Evolutionary conservation across 2,329 filamentous ascomycete species (phyloP).

Genomic region (Cladosporium velox): DNA sequence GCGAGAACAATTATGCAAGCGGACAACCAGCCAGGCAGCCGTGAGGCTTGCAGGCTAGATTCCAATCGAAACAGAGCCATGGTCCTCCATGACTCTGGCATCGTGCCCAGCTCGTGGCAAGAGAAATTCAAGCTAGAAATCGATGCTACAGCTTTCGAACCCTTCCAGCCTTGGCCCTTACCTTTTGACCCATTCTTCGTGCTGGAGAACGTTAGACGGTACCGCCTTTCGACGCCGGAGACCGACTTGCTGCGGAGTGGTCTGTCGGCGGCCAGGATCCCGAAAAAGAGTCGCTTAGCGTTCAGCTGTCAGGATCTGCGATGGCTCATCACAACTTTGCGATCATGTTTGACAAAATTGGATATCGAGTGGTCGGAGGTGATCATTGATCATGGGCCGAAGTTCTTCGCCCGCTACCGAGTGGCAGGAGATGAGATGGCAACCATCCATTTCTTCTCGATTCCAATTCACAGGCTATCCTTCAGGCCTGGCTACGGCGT

Average conservation of each 20-base stretch:
- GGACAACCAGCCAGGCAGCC: neutral
- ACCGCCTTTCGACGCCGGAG: constrained; percentile 23
- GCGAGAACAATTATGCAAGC: constrained; percentile 19
- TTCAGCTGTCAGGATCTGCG: constrained; percentile 21
- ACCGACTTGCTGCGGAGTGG: constrained; percentile 24
- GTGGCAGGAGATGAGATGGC: constrained; percentile 22
- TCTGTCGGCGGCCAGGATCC: constrained; percentile 21
- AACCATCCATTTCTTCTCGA: constrained; percentile 30
- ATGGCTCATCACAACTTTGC: constrained; percentile 25
- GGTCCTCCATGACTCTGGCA: constrained; percentile 6
- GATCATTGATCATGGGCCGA: neutral
- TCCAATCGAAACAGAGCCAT: constrained; percentile 20
- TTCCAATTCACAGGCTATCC: constrained; percentile 24
- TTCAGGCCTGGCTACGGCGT: constrained; percentile 26
- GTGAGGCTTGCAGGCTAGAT: neutral
- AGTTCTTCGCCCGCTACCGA: constrained; percentile 18
- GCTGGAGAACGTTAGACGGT: constrained; percentile 26
- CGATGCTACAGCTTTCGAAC: constrained; percentile 20
- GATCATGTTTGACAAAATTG: constrained; percentile 17
- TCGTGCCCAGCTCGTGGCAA: neutral
- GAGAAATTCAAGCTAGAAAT: constrained; percentile 16
- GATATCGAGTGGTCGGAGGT: neutral
- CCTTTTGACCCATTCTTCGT: constrained; percentile 30
- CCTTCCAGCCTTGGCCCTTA: constrained; percentile 26
- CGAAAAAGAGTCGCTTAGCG: constrained; percentile 11